phyloP scores from a whole-genome alignment of 345 rosid species.

The Ceriops zippeliana region DNA sequence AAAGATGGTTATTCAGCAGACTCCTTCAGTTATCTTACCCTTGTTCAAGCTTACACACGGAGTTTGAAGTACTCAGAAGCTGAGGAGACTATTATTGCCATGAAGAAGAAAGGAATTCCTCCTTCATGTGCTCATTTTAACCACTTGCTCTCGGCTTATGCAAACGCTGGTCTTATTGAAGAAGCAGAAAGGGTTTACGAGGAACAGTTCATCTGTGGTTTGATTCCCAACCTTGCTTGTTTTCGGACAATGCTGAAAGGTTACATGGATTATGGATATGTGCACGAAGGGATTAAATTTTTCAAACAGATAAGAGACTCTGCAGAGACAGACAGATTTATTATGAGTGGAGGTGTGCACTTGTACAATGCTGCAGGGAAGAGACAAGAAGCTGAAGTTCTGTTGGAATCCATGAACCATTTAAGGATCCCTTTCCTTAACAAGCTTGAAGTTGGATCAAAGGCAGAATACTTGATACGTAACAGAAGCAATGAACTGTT shows the following conservation, averaged over 20 bases:
- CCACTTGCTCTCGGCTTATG: conserved; percentile 46
- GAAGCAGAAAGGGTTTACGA: conserved; percentile 59
- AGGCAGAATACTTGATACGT: neutral
- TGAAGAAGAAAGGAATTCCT: conserved; percentile 49
- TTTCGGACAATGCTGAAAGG: conserved; percentile 55
- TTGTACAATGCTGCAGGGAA: conserved; percentile 48
- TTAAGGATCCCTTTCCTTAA: conserved; percentile 29
- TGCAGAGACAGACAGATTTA: conserved; percentile 44
- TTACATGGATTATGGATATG: conserved; percentile 49
- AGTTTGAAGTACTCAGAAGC: conserved; percentile 52
- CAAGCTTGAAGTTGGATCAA: conserved; percentile 36
- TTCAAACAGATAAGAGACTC: conserved; percentile 46
- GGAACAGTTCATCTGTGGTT: conserved; percentile 34
- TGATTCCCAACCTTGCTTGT: conserved; percentile 51
- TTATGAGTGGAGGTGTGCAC: conserved; percentile 54
- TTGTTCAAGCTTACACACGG: conserved; percentile 55
- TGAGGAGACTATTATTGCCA: conserved; percentile 46
- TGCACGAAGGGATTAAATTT: conserved; percentile 48
- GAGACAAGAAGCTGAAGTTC: conserved; percentile 33
- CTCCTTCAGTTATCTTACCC: conserved; percentile 47
- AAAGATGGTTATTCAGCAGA: conserved; percentile 47
- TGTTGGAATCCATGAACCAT: conserved; percentile 32
- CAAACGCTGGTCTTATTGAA: conserved; percentile 48
- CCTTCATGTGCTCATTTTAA: conserved; percentile 55
- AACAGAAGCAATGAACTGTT: neutral